Evolutionary conservation across 2,329 filamentous ascomycete genomes (phyloP), one percentile per base, ranked within the genome.

Genomic region (Hymenoscyphus albidus): DNA sequence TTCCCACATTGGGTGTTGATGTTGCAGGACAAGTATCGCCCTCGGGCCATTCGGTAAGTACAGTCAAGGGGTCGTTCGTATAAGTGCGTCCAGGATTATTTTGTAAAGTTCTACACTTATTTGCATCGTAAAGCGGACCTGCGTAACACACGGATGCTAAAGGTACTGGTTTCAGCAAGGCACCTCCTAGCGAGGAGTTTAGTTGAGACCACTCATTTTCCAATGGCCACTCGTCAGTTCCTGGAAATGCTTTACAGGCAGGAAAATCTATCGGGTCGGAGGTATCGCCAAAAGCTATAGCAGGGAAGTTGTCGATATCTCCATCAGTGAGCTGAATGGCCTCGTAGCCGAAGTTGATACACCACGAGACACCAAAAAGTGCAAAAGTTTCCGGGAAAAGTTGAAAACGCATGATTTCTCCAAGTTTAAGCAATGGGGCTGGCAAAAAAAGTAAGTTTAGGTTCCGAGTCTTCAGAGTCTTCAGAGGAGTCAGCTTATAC

Each of bases 31-130:
- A 68, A 1, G 62, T 67, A 32, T 63, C 62, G 10, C 70, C 67
- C 69, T 18, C 80, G 78, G 57, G 83, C 74, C 71, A 81, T 82
- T 27, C 79, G 78, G 72, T 79, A 78, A 72, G 83, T 79, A 68
- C 78, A 74, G 71, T 76, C 81, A 63, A 80, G 77, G 67, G 69
- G 42, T 71, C 69, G 79, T 73, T 72, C 69, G 77, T 57, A 22
- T 63, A 65, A 14, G 64, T 58, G 18, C 64, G 59, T 59, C 48
- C 38, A 12, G 27, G 75, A 54, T 70, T 64, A 39, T 75, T 64
- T 35, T 65, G 58, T 32, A 68, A 58, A 62, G 80, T 82, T 12
- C 71, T 64, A 3, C 70, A 68, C 31, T 69, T 60, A 38, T 75
- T 65, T 68, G 71, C 73, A 62, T 70, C 66, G 70, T 66, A 62